phyloP scores from a whole-genome alignment of 768 basidiomycete species.

The Gymnopilus junonius region DNA sequence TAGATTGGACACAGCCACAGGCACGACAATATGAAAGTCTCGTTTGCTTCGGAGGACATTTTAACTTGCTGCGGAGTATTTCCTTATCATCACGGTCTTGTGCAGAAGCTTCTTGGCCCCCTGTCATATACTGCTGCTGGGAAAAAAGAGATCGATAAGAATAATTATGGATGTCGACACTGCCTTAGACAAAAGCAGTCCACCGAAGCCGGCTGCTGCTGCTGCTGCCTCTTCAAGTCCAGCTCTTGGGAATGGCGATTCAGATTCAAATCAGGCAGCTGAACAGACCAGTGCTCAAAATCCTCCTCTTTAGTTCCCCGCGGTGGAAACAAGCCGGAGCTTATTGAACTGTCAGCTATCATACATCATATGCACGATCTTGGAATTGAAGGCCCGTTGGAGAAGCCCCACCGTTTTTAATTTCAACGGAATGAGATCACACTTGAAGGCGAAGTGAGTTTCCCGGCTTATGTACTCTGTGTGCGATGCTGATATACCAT shows the following conservation, averaged over 20 bases:
- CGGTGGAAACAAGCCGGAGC: neutral
- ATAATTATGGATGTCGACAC: conserved; percentile 58
- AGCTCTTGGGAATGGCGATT: neutral
- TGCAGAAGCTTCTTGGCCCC: conserved; percentile 3
- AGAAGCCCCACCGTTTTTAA: conserved; percentile 36
- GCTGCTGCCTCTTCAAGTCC: neutral
- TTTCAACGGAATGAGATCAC: conserved; percentile 65
- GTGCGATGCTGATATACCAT: neutral
- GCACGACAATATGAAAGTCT: conserved; percentile 52
- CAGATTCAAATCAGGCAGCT: neutral
- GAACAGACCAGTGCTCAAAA: neutral
- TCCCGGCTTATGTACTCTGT: neutral
- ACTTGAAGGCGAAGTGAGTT: conserved; percentile 63
- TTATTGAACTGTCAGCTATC: conserved; percentile 6
- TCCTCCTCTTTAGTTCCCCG: neutral
- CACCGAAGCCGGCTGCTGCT: neutral
- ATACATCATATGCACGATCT: conserved; percentile 14
- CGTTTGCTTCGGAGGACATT: conserved; percentile 12
- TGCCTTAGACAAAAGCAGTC: conserved; percentile 36
- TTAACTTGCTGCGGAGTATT: conserved; percentile 18
- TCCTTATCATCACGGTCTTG: conserved; percentile 18
- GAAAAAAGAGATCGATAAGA: conserved; percentile 34
- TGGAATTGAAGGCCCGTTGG: conserved; percentile 14
- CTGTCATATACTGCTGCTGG: conserved; percentile 13
- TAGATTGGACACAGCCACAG: conserved; percentile 68